Percentiles rank a stretch among this genome's conserved stretches.
Evolutionary conservation across 163 green algal species (phyloP).

Genomic region (Chlamydomonas reinhardtii): DNA sequence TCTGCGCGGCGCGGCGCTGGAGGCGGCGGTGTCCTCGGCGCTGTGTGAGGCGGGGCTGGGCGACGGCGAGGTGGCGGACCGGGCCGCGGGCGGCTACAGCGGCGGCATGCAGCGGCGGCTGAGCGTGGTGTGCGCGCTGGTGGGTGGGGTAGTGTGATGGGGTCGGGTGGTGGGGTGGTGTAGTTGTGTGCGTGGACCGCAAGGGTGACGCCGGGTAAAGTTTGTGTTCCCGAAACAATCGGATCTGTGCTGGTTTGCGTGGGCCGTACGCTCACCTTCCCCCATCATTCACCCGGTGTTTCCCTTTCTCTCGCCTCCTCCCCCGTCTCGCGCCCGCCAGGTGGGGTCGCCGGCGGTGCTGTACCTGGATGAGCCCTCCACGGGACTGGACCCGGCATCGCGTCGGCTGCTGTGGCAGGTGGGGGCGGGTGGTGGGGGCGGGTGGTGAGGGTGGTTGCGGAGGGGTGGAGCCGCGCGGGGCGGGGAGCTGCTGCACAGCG

Average conservation of each 20-base stretch:
- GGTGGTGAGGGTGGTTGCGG: background rate
- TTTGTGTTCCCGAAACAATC: too few species aligned
- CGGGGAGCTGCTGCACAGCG: too few species aligned
- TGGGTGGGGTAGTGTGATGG: background rate
- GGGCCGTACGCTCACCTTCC: too few species aligned
- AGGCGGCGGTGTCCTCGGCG: constrained; percentile 65
- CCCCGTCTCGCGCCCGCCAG: constrained; percentile 54
- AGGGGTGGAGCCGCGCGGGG: too few species aligned
- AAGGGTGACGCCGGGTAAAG: too few species aligned
- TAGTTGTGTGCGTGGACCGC: too few species aligned
- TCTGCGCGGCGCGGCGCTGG: constrained; percentile 52
- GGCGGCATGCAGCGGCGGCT: constrained; percentile 78
- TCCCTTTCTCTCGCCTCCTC: too few species aligned
- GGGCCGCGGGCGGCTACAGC: constrained; percentile 66
- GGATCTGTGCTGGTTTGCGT: too few species aligned
- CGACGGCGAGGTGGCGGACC: constrained; percentile 65
- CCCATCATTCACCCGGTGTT: too few species aligned
- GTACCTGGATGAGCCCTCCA: constrained; percentile 75
- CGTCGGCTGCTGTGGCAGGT: constrained; percentile 89
- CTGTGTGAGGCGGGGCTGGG: constrained; percentile 77
- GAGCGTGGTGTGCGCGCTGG: constrained; percentile 65
- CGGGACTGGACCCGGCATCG: constrained; percentile 78
- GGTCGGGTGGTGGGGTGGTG: background rate
- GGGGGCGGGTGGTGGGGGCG: constrained; percentile 43
- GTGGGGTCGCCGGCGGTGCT: constrained; percentile 77